Conservation (phyloP, 108 stramenopile genomes). For the Cyclostephanos tholiformis region DNA sequence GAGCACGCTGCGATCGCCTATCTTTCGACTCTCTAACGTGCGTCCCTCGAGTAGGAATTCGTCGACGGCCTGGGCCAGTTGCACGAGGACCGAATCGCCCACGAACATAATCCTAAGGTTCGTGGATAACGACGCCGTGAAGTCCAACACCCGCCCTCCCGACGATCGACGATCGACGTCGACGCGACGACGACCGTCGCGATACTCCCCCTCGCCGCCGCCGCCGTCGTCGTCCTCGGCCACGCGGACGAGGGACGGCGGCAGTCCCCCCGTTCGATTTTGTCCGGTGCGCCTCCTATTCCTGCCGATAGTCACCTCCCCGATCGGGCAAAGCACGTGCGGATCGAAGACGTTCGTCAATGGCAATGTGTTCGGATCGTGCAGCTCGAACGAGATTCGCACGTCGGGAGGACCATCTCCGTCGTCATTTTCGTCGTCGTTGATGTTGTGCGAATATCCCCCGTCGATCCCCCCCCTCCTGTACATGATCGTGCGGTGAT, state of each 20-base stretch:
- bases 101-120: constrained; percentile 25
- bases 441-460: not conserved
- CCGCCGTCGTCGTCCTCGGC: not conserved
- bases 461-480: not conserved
- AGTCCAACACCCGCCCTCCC: constrained; percentile 19
- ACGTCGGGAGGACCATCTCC: not conserved
- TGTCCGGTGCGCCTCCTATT: not conserved
- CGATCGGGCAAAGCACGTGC: constrained; percentile 5
- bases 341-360: constrained; percentile 16
- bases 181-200: not conserved
- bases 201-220: too few species aligned
- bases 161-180: too few species aligned
- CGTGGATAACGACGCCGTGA: constrained; percentile 19
- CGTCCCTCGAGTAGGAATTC: constrained; percentile 9
- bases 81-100: constrained; percentile 39
- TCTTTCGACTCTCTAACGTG: not conserved
- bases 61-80: constrained; percentile 31
- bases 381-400: constrained; percentile 18
- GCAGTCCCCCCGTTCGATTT: constrained; percentile 10
- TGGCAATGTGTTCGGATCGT: constrained; percentile 13
- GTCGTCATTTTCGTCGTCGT: not conserved
- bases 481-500: not conserved
- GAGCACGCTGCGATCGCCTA: not conserved
- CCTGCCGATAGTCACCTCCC: not conserved
- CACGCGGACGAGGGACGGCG: constrained; percentile 9